phyloP scores from a whole-genome alignment of 2,329 filamentous ascomycete species.

The Zasmidium angulare region DNA sequence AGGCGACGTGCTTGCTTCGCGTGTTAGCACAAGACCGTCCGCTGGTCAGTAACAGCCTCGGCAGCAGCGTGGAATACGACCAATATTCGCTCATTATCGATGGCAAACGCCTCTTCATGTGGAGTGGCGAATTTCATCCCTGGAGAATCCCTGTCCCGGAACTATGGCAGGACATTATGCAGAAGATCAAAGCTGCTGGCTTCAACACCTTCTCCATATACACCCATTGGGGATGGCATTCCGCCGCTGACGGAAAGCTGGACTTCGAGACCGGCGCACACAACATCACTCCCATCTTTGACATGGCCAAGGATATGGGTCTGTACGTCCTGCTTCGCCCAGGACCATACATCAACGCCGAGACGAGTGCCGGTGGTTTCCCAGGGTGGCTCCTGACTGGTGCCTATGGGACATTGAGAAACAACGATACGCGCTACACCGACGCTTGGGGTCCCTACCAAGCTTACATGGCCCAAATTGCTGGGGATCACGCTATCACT shows the following conservation, averaged over 20 bases:
- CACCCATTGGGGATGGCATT: conserved; percentile 51
- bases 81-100: too few relatives aligned
- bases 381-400: conserved; percentile 62
- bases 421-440: conserved; percentile 57
- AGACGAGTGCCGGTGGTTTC: conserved; percentile 60
- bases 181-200: conserved; percentile 54
- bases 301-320: conserved; percentile 53
- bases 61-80: too few relatives aligned
- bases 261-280: conserved; percentile 56
- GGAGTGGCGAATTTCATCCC: conserved; percentile 58
- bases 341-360: conserved; percentile 63
- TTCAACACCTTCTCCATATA: conserved; percentile 52
- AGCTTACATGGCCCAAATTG: conserved; percentile 52
- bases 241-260: conserved; percentile 29
- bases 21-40: too few relatives aligned
- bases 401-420: conserved; percentile 54
- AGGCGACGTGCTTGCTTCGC: too few relatives aligned
- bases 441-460: conserved; percentile 50
- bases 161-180: conserved; percentile 50
- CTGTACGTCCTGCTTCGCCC: conserved; percentile 57
- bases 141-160: conserved; percentile 52
- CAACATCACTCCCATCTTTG: conserved; percentile 53
- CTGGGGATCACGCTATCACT: conserved; percentile 55
- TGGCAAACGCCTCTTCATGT: too few relatives aligned
- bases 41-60: too few relatives aligned